phyloP scores from a whole-genome alignment of 2,329 filamentous ascomycete species.

The Pseudocercospora macadamiae region DNA sequence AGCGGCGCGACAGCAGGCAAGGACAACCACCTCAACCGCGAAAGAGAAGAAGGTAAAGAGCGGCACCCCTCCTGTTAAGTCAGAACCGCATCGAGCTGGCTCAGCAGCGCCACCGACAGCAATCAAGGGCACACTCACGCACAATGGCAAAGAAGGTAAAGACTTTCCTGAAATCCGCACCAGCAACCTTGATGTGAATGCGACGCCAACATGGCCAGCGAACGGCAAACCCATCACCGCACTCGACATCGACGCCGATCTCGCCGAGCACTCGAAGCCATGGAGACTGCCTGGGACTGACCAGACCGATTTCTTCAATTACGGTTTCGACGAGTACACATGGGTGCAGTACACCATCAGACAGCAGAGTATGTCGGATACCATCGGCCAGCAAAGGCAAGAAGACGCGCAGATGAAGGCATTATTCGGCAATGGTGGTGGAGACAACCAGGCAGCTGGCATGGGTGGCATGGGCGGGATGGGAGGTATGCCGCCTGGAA shows the following conservation, averaged over 20 bases:
- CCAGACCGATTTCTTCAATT: slow-evolving; percentile 97
- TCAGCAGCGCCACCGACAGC: slow-evolving; percentile 28
- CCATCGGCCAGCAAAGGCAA: slow-evolving; percentile 79
- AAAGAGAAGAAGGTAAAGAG: slow-evolving; percentile 22
- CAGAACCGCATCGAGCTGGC: slow-evolving; percentile 21
- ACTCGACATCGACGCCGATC: slow-evolving; percentile 56
- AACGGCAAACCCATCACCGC: slow-evolving; percentile 72
- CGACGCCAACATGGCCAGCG: slow-evolving; percentile 70
- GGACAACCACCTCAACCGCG: slow-evolving; percentile 10
- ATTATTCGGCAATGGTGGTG: slow-evolving; percentile 52
- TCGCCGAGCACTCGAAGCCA: slow-evolving; percentile 77
- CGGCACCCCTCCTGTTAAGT: slow-evolving; percentile 15
- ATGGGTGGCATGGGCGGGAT: slow-evolving; percentile 36
- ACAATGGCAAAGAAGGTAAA: slow-evolving; percentile 58
- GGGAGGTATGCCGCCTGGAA: slow-evolving; percentile 37
- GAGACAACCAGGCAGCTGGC: slow-evolving; percentile 29
- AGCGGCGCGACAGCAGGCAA: slow-evolving; percentile 25
- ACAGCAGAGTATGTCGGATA: slow-evolving; percentile 76
- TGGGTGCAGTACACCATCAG: slow-evolving; percentile 94
- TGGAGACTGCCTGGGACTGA: slow-evolving; percentile 96
- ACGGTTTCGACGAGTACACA: slow-evolving; percentile 97
- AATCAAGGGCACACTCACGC: slow-evolving; percentile 40
- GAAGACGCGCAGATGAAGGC: slow-evolving; percentile 64
- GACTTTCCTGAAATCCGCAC: slow-evolving; percentile 69
- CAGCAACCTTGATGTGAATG: slow-evolving; percentile 83